phyloP scores from a whole-genome alignment of 768 basidiomycete genomes.

The Dendrothele bispora region DNA sequence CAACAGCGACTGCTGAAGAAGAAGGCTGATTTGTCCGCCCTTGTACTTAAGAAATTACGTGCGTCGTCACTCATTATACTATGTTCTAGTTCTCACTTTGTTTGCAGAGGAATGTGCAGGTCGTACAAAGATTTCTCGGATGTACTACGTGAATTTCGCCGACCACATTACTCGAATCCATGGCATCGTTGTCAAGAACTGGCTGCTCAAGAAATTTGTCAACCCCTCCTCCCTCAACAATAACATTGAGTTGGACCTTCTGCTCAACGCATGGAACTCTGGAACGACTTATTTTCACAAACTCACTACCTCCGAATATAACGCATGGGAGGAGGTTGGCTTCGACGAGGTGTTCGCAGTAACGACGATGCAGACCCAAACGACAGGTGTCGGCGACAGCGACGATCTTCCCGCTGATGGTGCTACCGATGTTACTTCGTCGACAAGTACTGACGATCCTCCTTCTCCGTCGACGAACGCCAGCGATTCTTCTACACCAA shows the following conservation, averaged over 20 bases:
- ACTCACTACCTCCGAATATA: constrained; percentile 9
- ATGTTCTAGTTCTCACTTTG: too few relatives aligned
- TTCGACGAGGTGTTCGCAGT: too few relatives aligned
- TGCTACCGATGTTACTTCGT: too few relatives aligned
- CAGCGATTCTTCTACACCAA: too few relatives aligned
- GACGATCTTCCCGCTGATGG: too few relatives aligned
- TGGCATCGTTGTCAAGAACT: constrained; percentile 16
- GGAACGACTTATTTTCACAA: constrained; percentile 14
- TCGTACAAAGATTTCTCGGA: not conserved
- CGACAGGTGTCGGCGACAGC: too few relatives aligned
- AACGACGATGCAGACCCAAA: too few relatives aligned
- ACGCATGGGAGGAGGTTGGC: constrained; percentile 7
- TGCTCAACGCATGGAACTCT: constrained; percentile 14
- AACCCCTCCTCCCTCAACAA: constrained; percentile 12
- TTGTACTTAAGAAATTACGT: constrained; percentile 4
- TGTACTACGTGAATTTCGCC: constrained; percentile 21
- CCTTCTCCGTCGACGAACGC: too few relatives aligned
- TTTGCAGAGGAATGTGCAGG: not conserved
- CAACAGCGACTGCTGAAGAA: not conserved
- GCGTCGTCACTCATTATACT: too few relatives aligned
- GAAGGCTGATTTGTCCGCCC: not conserved
- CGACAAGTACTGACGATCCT: too few relatives aligned
- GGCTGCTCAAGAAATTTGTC: constrained; percentile 18
- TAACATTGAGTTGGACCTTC: constrained; percentile 10
- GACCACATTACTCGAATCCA: constrained; percentile 14